A percentile compares a stretch with the other conserved stretches of the same genome.
Evolutionary conservation across 2,329 filamentous ascomycete species (phyloP).

Genomic region (Colletotrichum musicola): DNA sequence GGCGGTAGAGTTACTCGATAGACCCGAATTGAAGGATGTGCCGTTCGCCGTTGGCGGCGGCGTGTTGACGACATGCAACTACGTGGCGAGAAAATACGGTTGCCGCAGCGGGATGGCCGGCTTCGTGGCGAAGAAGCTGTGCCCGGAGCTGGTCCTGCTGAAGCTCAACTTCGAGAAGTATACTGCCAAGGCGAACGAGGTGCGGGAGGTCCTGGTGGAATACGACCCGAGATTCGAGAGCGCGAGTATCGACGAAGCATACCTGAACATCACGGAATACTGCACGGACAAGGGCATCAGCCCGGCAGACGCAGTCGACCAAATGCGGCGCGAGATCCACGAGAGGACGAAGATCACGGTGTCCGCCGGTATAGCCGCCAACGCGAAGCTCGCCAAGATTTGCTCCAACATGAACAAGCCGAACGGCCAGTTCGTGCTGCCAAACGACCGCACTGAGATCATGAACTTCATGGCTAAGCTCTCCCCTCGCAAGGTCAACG

Average conservation of each 20-base stretch:
- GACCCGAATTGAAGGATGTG: conserved; percentile 85
- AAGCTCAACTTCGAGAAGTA: conserved; percentile 94
- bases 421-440: conserved; percentile 87
- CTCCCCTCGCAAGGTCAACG: conserved; percentile 91
- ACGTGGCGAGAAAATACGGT: conserved; percentile 89
- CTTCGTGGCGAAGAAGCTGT: conserved; percentile 95
- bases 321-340: conserved; percentile 82
- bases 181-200: conserved; percentile 87
- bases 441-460: conserved; percentile 79
- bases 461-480: conserved; percentile 88
- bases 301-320: conserved; percentile 80
- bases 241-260: conserved; percentile 95
- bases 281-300: conserved; percentile 76
- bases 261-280: conserved; percentile 93
- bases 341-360: conserved; percentile 86
- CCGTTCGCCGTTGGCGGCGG: conserved; percentile 90
- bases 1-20: conserved; percentile 87
- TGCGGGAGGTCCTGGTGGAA: conserved; percentile 83
- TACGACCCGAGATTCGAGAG: conserved; percentile 95
- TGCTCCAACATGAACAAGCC: conserved; percentile 97
- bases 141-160: conserved; percentile 84
- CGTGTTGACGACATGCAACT: conserved; percentile 81
- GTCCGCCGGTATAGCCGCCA: conserved; percentile 93
- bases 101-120: conserved; percentile 95
- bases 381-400: conserved; percentile 94